Conservation (phyloP, 2,329 filamentous ascomycete genomes). For the Penicillium sp. region DNA sequence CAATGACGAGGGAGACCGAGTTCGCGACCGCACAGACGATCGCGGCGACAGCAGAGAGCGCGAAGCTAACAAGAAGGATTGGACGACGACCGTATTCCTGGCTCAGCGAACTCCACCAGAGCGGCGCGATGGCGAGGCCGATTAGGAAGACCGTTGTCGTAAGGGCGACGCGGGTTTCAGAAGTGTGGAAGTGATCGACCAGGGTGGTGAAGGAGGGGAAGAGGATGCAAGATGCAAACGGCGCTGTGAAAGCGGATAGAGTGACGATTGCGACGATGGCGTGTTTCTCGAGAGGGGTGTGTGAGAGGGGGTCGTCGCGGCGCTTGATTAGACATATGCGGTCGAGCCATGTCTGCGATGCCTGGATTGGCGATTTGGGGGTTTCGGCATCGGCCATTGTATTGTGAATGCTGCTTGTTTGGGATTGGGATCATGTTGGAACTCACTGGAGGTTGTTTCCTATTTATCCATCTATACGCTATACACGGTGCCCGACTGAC, state of each 20-base stretch:
- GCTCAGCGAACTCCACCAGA: neutral
- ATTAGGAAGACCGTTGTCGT: neutral
- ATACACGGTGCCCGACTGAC: too few relatives aligned
- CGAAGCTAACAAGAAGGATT: neutral
- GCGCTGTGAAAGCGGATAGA: neutral
- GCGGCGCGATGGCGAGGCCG: neutral
- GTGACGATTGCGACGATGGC: neutral
- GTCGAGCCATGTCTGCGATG: neutral
- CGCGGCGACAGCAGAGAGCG: neutral
- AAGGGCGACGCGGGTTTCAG: neutral
- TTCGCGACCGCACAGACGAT: neutral
- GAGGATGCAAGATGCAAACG: neutral
- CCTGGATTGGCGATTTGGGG: neutral
- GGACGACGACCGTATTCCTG: neutral
- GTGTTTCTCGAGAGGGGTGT: neutral
- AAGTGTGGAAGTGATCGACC: neutral
- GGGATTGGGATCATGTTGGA: too few relatives aligned
- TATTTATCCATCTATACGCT: too few relatives aligned
- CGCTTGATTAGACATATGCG: neutral
- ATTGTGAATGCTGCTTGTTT: too few relatives aligned
- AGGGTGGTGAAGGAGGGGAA: conserved; percentile 6
- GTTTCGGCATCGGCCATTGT: too few relatives aligned
- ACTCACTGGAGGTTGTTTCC: too few relatives aligned
- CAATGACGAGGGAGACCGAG: neutral
- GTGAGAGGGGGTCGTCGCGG: neutral